Evolutionary conservation across 495 filamentous ascomycete genomes (phyloP).

Genomic region (Achaetomiella virescens): DNA sequence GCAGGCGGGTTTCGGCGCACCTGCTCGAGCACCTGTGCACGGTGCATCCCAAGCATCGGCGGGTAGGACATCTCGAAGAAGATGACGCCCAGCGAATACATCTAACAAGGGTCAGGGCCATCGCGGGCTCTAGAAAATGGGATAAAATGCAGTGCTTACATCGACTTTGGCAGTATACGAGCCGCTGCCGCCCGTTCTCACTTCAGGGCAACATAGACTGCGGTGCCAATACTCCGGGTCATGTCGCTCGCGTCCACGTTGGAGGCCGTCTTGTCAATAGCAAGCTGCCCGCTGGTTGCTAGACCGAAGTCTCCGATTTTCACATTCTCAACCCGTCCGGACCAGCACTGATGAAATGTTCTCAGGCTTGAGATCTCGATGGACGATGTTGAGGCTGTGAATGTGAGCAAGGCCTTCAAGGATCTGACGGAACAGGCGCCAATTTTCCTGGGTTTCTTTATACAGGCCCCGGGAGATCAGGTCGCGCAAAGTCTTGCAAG

Average conservation of each 20-base stretch:
- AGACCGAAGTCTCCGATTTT: slow-evolving; percentile 96
- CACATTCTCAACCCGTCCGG: slow-evolving; percentile 75
- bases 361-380: slow-evolving; percentile 95
- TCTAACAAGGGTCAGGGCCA: slow-evolving; percentile 41
- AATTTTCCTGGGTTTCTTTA: slow-evolving; percentile 67
- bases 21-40: slow-evolving; percentile 64
- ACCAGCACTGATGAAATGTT: slow-evolving; percentile 77
- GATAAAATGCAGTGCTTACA: slow-evolving; percentile 42
- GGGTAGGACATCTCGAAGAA: slow-evolving; percentile 96
- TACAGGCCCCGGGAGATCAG: slow-evolving; percentile 72
- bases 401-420: slow-evolving; percentile 88
- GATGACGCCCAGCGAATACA: slow-evolving; percentile 96
- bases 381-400: slow-evolving; percentile 85
- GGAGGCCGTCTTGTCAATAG: slow-evolving; percentile 56
- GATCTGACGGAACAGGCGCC: slow-evolving; percentile 88
- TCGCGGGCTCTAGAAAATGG: background rate
- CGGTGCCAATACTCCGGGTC: slow-evolving; percentile 89
- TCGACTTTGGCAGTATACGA: slow-evolving; percentile 92
- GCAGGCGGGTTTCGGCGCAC: slow-evolving; percentile 61
- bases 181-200: slow-evolving; percentile 63
- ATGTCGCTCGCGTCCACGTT: slow-evolving; percentile 46
- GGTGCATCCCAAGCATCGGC: slow-evolving; percentile 80
- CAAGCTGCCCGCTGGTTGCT: slow-evolving; percentile 78
- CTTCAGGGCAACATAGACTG: slow-evolving; percentile 93
- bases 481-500: slow-evolving; percentile 70